Evolutionary conservation across 2,329 filamentous ascomycete genomes (phyloP).

Genomic region (Ophiostoma sp.): DNA sequence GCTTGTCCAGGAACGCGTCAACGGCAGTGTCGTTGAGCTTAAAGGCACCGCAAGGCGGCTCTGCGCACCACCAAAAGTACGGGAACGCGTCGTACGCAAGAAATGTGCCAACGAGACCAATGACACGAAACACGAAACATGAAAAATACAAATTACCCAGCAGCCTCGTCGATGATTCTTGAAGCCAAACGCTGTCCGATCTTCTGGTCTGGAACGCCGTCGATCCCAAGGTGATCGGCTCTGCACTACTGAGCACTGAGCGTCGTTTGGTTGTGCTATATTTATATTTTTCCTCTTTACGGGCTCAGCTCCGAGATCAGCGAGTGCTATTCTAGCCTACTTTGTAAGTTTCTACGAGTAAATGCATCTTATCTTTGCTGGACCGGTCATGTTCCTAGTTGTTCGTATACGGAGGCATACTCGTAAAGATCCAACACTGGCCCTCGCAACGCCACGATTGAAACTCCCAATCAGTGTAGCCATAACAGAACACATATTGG

Average conservation of each 20-base stretch:
- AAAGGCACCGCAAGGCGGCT: slow-evolving; percentile 63
- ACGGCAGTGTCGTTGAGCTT: slow-evolving; percentile 70
- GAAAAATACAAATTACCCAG: not conserved
- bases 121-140: too few species aligned
- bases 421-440: too few species aligned
- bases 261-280: slow-evolving; percentile 3
- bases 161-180: not conserved
- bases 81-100: slow-evolving; percentile 55
- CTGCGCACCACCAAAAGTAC: slow-evolving; percentile 54
- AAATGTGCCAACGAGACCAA: too few species aligned
- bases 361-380: too few species aligned
- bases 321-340: not conserved
- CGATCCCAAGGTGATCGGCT: not conserved
- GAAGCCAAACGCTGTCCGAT: not conserved
- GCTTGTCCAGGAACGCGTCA: slow-evolving; percentile 61
- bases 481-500: too few species aligned
- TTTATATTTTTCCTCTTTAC: not conserved
- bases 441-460: too few species aligned
- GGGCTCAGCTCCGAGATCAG: not conserved
- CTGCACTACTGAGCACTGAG: not conserved
- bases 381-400: not conserved
- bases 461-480: too few species aligned
- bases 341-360: too few species aligned
- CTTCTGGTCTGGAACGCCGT: not conserved
- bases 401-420: too few species aligned